Conservation (phyloP, 2,329 filamentous ascomycete species). For the Aureobasidium sp. region DNA sequence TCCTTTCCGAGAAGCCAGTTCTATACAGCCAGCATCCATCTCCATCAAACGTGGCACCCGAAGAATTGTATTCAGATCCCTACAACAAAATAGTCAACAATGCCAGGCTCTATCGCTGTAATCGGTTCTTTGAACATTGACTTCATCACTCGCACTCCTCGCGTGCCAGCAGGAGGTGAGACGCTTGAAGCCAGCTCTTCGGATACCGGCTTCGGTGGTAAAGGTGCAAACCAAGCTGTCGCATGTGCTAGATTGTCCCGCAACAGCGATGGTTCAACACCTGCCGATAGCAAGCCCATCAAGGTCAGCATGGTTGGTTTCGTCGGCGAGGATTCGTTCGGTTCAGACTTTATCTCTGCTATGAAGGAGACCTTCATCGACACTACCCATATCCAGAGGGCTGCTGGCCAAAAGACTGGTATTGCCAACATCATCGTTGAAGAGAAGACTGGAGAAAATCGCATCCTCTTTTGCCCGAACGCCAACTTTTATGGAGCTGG, state of each 20-base stretch:
- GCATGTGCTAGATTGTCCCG: constrained; percentile 67
- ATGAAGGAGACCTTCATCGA: constrained; percentile 38
- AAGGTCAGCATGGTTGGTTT: constrained; percentile 42
- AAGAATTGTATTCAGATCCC: background rate
- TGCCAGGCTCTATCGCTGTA: constrained; percentile 54
- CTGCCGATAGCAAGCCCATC: constrained; percentile 23
- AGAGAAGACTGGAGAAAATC: constrained; percentile 38
- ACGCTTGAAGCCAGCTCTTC: constrained; percentile 76
- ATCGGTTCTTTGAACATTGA: constrained; percentile 94
- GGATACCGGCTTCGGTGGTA: constrained; percentile 75
- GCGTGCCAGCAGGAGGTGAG: constrained; percentile 76
- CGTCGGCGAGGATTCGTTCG: constrained; percentile 40
- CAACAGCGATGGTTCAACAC: constrained; percentile 12
- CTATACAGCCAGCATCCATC: background rate
- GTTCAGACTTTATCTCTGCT: constrained; percentile 30
- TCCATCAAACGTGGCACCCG: background rate
- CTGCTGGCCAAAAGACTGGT: constrained; percentile 38
- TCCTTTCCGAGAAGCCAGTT: background rate
- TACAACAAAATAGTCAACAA: background rate
- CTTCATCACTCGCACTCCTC: constrained; percentile 77
- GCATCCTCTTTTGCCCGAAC: constrained; percentile 40
- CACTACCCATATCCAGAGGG: constrained; percentile 29
- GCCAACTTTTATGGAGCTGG: constrained; percentile 34
- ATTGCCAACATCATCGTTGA: constrained; percentile 43
- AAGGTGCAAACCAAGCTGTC: constrained; percentile 93